A percentile compares a stretch with the other conserved stretches of the same genome.
Conservation (phyloP, 202 grass and related monocot species). For the Miscanthus sacchariflorus region DNA sequence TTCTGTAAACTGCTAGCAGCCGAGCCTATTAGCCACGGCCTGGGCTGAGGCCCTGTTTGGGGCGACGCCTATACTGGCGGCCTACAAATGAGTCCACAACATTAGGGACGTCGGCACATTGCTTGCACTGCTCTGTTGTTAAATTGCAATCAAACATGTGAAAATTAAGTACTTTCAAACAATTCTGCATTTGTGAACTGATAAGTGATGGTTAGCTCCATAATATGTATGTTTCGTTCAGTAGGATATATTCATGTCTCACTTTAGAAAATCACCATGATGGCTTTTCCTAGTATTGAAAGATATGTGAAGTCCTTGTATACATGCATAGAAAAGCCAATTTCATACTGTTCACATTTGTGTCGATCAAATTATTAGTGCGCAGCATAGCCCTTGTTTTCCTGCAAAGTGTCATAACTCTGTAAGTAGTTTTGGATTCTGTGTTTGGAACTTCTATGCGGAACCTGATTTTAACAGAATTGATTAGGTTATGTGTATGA, state of each 20-base stretch:
- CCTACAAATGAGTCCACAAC: no score
- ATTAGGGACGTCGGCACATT: not conserved
- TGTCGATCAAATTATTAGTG: not conserved
- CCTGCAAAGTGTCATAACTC: not conserved
- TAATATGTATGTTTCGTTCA: not conserved
- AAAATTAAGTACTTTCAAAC: not conserved
- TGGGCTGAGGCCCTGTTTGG: no score
- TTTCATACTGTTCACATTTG: not conserved
- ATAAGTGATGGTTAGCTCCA: not conserved
- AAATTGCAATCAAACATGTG: not conserved
- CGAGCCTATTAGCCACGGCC: no score
- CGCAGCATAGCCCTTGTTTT: not conserved
- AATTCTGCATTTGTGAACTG: constrained; percentile 1
- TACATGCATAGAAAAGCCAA: not conserved
- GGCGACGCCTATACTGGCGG: no score
- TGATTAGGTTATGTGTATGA: not conserved
- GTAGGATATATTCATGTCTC: not conserved
- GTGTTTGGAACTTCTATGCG: not conserved
- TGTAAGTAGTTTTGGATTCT: not conserved
- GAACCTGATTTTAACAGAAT: not conserved
- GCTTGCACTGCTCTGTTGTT: not conserved
- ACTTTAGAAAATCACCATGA: not conserved
- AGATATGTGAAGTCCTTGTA: not conserved
- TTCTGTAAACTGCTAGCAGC: no score
- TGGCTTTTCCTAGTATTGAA: not conserved